phyloP scores from a whole-genome alignment of 495 filamentous ascomycete genomes.

The Aspergillus ellipticus region DNA sequence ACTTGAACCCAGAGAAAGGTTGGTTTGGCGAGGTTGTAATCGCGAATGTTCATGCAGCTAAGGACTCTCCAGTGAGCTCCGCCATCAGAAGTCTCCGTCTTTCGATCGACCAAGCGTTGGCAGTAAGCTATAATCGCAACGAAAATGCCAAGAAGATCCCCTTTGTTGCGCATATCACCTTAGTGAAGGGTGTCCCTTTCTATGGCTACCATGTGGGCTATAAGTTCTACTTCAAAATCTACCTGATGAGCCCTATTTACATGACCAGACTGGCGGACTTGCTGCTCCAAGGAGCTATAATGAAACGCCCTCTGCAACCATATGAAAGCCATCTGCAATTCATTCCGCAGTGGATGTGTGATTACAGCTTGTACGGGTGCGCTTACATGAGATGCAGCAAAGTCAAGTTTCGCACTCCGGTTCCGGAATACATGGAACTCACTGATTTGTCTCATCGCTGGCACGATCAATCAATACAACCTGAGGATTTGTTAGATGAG shows the following conservation, averaged over 20 bases:
- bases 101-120: slow-evolving; percentile 82
- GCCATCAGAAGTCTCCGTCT: slow-evolving; percentile 70
- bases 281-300: slow-evolving; percentile 77
- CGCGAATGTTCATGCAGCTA: slow-evolving; percentile 6
- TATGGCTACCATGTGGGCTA: slow-evolving; percentile 95
- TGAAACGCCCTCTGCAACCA: slow-evolving; percentile 80
- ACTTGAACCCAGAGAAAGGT: slow-evolving; percentile 64
- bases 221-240: slow-evolving; percentile 87
- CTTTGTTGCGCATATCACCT: slow-evolving; percentile 83
- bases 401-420: slow-evolving; percentile 67
- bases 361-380: slow-evolving; percentile 95
- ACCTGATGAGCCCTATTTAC: slow-evolving; percentile 78
- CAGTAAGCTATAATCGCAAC: slow-evolving; percentile 75
- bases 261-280: slow-evolving; percentile 82
- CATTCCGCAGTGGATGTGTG: slow-evolving; percentile 93
- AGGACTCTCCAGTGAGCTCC: slow-evolving; percentile 51
- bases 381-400: slow-evolving; percentile 72
- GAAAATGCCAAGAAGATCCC: slow-evolving; percentile 59
- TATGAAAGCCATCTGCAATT: slow-evolving; percentile 92
- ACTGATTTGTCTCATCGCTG: slow-evolving; percentile 61
- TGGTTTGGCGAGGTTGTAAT: slow-evolving; percentile 14
- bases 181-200: slow-evolving; percentile 92
- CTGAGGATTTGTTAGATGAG: slow-evolving; percentile 54
- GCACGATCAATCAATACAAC: slow-evolving; percentile 69
- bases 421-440: slow-evolving; percentile 64